These are phyloP conservation scores for Kluyveromyces marxianus DNA, from an alignment of 1,139 yeast species.

Conservation along the genomic window DNA sequence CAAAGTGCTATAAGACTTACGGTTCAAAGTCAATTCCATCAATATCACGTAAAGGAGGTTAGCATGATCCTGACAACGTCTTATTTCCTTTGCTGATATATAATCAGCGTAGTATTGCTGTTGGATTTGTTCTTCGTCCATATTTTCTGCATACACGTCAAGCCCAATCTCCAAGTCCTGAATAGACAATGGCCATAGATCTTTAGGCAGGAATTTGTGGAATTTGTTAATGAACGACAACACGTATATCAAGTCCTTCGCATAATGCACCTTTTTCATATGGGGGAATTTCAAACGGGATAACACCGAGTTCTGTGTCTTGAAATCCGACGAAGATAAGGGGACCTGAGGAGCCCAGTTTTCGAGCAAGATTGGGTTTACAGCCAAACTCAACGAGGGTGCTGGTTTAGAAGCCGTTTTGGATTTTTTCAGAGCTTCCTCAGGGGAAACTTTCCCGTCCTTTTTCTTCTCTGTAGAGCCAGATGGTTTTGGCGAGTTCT, in stretches of 20 bases:
- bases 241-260: constrained; percentile 39
- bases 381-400: constrained; percentile 1
- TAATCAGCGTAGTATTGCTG: constrained; percentile 23
- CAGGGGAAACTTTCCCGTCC: constrained; percentile 1
- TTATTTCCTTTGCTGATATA: constrained; percentile 23
- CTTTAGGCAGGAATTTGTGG: constrained; percentile 28
- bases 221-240: constrained; percentile 42
- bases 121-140: constrained; percentile 9
- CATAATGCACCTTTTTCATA: constrained; percentile 37
- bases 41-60: constrained; percentile 24
- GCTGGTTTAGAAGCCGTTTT: neutral
- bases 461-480: neutral
- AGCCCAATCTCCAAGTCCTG: constrained; percentile 46
- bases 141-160: constrained; percentile 30
- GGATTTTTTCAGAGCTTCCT: neutral
- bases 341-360: constrained; percentile 27
- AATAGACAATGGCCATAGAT: constrained; percentile 36
- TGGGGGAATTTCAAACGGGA: constrained; percentile 26
- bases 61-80: constrained; percentile 25
- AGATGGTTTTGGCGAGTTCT: neutral
- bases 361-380: constrained; percentile 5
- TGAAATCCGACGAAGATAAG: constrained; percentile 20
- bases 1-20: constrained; percentile 13
- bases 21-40: constrained; percentile 21
- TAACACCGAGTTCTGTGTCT: constrained; percentile 23